These are phyloP conservation scores for Porcisia hertigi DNA, from an alignment of 208 protist genomes.

Conservation along the genomic window DNA sequence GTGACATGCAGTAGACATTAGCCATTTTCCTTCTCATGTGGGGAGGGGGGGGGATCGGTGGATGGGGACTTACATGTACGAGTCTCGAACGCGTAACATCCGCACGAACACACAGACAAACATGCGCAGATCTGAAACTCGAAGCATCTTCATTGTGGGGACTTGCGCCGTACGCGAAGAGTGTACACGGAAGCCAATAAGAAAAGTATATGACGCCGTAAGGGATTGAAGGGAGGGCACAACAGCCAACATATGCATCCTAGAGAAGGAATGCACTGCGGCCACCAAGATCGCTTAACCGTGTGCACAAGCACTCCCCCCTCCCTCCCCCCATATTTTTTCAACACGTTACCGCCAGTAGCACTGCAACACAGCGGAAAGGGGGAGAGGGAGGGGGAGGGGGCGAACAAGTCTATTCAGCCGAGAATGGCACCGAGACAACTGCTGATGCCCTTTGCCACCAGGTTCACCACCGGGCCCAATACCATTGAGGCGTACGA, in stretches of 20 bases:
- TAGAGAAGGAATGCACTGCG: neutral
- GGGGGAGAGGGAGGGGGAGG: conserved; percentile 13
- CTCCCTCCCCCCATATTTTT: too few species aligned
- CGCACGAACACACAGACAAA: neutral
- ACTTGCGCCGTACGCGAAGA: neutral
- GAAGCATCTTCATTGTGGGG: neutral
- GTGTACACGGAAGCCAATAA: neutral
- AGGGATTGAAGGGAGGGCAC: neutral
- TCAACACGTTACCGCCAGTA: neutral
- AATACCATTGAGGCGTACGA: conserved; percentile 29
- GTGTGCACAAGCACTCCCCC: neutral
- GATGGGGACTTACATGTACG: too few species aligned
- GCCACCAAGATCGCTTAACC: neutral
- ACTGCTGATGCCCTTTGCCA: conserved; percentile 26
- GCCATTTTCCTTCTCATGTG: too few species aligned
- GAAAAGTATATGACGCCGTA: neutral
- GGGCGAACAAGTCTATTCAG: neutral
- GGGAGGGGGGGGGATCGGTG: too few species aligned
- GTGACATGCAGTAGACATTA: too few species aligned
- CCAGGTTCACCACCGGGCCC: conserved; percentile 31
- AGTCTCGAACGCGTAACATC: too few species aligned
- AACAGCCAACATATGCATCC: neutral
- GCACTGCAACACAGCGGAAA: neutral
- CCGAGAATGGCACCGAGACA: conserved; percentile 24
- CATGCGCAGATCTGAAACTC: neutral